Evolutionary conservation across 768 basidiomycete genomes (phyloP).

Genomic region (Auricularia sp.): DNA sequence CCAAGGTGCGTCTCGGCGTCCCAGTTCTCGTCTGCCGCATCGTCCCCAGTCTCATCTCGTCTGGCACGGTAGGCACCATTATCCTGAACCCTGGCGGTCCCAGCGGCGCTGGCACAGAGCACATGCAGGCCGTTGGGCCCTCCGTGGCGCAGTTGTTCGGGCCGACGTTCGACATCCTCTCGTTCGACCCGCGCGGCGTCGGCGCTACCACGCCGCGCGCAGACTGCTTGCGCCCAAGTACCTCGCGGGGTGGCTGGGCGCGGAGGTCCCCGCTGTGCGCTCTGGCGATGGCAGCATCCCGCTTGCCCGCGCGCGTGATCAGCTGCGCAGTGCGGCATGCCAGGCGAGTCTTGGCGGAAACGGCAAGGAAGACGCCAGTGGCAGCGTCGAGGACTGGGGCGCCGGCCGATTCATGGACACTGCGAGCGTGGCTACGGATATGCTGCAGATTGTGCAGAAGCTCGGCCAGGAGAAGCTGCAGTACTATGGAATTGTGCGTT

Average conservation of each 20-base stretch:
- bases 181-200: not conserved
- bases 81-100: not conserved
- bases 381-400: not conserved
- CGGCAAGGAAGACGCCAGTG: not conserved
- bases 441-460: conserved; percentile 2
- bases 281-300: not conserved
- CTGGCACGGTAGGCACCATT: not conserved
- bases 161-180: not conserved
- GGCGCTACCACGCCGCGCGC: not conserved
- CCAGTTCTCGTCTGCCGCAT: too few relatives aligned
- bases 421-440: conserved; percentile 1
- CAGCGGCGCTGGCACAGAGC: not conserved
- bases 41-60: too few relatives aligned
- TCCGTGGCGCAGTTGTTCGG: not conserved
- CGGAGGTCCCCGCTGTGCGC: not conserved
- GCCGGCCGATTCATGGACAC: conserved; percentile 1
- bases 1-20: not conserved
- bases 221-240: not conserved
- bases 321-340: not conserved
- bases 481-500: conserved; percentile 12
- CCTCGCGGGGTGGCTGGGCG: not conserved
- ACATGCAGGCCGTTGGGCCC: not conserved
- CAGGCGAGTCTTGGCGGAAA: not conserved
- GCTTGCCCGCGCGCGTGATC: not conserved
- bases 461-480: conserved; percentile 8